Conservation (phyloP, 169 alveolate species). For the Perkinsus marinus region DNA sequence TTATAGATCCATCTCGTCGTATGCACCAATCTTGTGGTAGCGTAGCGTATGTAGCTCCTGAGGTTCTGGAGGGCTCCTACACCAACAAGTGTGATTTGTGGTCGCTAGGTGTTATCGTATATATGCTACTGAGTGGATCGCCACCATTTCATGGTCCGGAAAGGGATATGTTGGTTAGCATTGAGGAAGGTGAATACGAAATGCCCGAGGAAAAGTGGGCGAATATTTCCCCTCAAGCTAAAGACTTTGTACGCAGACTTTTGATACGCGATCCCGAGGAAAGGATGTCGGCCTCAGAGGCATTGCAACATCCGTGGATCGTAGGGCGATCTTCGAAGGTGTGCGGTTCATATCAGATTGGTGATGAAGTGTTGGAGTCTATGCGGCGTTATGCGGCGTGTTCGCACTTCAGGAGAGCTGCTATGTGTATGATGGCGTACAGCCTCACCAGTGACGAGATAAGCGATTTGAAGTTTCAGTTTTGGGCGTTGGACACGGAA, state of each 20-base stretch:
- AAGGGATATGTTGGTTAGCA: slow-evolving; percentile 17
- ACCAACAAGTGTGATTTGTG: slow-evolving; percentile 50
- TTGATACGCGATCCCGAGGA: slow-evolving; percentile 12
- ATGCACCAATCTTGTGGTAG: slow-evolving; percentile 30
- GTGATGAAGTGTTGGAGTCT: background rate
- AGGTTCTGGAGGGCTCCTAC: slow-evolving; percentile 38
- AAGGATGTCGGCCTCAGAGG: slow-evolving; percentile 16
- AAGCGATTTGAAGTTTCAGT: background rate
- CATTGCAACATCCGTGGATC: slow-evolving; percentile 28
- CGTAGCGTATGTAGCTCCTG: slow-evolving; percentile 64
- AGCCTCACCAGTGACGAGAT: background rate
- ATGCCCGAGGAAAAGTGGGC: slow-evolving; percentile 7
- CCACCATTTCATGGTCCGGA: slow-evolving; percentile 48
- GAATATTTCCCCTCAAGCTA: slow-evolving; percentile 18
- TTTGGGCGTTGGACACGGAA: background rate
- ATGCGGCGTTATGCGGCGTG: background rate
- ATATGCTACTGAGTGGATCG: slow-evolving; percentile 34
- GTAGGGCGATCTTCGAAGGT: background rate
- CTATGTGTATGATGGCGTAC: background rate
- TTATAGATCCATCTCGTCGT: slow-evolving; percentile 3
- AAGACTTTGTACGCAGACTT: slow-evolving; percentile 28
- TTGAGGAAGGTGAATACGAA: background rate
- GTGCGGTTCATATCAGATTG: background rate
- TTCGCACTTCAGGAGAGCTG: background rate
- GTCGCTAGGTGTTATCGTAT: slow-evolving; percentile 50